A percentile compares a stretch with the other conserved stretches of the same genome.
phyloP scores from a whole-genome alignment of 1,284 basidiomycete species.

The Ceratobasidium sp. region DNA sequence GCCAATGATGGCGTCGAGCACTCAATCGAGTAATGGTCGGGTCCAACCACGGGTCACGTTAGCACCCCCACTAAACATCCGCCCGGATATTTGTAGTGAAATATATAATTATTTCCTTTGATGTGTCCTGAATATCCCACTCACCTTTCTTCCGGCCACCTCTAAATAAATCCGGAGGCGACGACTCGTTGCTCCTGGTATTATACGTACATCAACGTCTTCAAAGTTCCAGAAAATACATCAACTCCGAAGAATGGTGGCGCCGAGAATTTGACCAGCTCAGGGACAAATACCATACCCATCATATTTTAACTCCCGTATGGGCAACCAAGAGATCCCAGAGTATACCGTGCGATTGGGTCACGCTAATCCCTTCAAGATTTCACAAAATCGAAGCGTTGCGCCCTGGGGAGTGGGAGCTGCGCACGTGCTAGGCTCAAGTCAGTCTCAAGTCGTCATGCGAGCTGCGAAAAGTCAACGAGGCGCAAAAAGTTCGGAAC shows the following conservation, averaged over 20 bases:
- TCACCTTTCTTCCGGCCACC: neutral
- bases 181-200: neutral
- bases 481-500: slow-evolving; percentile 16
- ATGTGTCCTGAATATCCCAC: neutral
- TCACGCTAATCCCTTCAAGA: slow-evolving; percentile 20
- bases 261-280: neutral
- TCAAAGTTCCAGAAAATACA: slow-evolving; percentile 9
- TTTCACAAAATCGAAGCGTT: neutral
- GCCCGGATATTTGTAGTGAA: too few relatives aligned
- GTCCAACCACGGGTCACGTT: slow-evolving; percentile 47
- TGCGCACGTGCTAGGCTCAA: too few relatives aligned
- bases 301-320: neutral
- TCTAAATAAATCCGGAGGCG: too few relatives aligned
- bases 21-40: slow-evolving; percentile 39
- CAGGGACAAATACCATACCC: slow-evolving; percentile 14
- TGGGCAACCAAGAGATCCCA: neutral
- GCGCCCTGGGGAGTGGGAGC: too few relatives aligned
- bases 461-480: slow-evolving; percentile 1
- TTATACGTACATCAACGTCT: neutral
- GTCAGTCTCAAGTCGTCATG: neutral
- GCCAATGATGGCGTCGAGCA: slow-evolving; percentile 23
- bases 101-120: too few relatives aligned
- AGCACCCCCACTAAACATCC: slow-evolving; percentile 1
- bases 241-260: neutral
- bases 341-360: slow-evolving; percentile 21